Evolutionary conservation across 352 stramenopile species (phyloP), one percentile per base, ranked within the genome.

Genomic region (Pythium brachiatum): DNA sequence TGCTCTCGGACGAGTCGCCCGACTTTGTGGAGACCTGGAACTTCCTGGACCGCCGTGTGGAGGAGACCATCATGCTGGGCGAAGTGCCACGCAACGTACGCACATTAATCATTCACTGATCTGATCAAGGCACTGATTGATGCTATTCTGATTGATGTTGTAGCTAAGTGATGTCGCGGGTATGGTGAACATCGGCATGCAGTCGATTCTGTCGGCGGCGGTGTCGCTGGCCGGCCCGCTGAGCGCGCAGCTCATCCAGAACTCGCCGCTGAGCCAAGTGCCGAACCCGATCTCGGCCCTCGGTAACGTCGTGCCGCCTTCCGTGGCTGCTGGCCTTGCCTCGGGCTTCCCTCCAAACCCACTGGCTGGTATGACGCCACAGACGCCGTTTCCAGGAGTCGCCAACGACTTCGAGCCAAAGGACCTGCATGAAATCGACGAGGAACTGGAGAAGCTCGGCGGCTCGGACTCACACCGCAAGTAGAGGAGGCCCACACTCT

Each of bases 51-150:
- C 86, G 85, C 56, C 83, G 86, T 50, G 62, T 95, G 26, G 83
- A 94, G 51, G 86, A 95, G 68, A 89, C 81, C 56, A 88, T 94
- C 55, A 68, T 78, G 53, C 80, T 95, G 9, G 84, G 83, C 58
- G 85, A 95, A 39, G 29, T 90, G 11, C 86, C 86, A 1, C 81
- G 90, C 48, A 94, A 90, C 57, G 86, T 95, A 81, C 54, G 84
- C 78, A n/a, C n/a, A n/a, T n/a, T n/a, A n/a, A n/a, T n/a, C n/a
- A n/a, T n/a, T n/a, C n/a, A n/a, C n/a, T n/a, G n/a, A n/a, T n/a
- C 16, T 53, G 12, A 18, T 36, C 4, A 16, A 38, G 23, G 8
- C 23, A 6, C 36, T 50, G 7, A 34, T 43, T 55, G 41, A 21
- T 7, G n/a, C 54, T 47, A 16, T 31, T 44, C 2, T 27, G 21